Percentiles rank a stretch among this genome's conserved stretches.
Evolutionary conservation across 805 yeast species (phyloP).

Genomic region (Sugiyamaella boreocaroliniensis): DNA sequence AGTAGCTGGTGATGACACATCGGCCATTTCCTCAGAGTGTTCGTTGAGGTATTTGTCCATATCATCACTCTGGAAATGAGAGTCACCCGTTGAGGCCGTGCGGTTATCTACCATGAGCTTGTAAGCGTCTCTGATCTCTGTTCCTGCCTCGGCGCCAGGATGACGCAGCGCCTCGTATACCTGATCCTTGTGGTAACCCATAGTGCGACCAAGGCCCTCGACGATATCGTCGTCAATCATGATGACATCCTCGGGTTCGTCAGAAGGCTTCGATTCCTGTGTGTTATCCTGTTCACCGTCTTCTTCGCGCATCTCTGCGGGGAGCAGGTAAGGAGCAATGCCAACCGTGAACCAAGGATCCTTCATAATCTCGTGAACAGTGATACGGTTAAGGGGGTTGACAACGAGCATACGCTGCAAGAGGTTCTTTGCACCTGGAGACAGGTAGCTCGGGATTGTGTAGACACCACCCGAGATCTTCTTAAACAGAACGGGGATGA

Average conservation of each 20-base stretch:
- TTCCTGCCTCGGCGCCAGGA: constrained; percentile 26
- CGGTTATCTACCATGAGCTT: constrained; percentile 73
- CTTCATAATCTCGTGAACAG: constrained; percentile 85
- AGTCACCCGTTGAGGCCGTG: constrained; percentile 13
- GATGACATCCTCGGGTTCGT: constrained; percentile 1
- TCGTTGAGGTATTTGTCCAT: constrained; percentile 16
- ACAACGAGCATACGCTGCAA: constrained; percentile 89
- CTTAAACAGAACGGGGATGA: constrained; percentile 88
- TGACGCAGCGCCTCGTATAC: constrained; percentile 61
- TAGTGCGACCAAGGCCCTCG: constrained; percentile 63
- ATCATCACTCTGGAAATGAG: constrained; percentile 18
- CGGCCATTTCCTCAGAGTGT: constrained; percentile 9
- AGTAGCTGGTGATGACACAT: neutral
- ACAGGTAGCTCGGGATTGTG: constrained; percentile 78
- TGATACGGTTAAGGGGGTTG: constrained; percentile 87
- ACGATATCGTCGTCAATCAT: constrained; percentile 73
- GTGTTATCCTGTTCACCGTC: constrained; percentile 21
- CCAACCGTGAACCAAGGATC: constrained; percentile 89
- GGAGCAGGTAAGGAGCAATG: constrained; percentile 71
- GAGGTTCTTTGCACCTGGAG: constrained; percentile 76
- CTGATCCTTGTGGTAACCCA: constrained; percentile 87
- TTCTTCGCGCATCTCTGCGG: constrained; percentile 38
- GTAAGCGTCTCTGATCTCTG: constrained; percentile 81
- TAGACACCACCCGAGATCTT: constrained; percentile 90
- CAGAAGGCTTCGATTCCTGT: constrained; percentile 25